A percentile compares a stretch with the other conserved stretches of the same genome.
Conservation (phyloP, 805 yeast species). For the Blastobotrys chiropterorum region DNA sequence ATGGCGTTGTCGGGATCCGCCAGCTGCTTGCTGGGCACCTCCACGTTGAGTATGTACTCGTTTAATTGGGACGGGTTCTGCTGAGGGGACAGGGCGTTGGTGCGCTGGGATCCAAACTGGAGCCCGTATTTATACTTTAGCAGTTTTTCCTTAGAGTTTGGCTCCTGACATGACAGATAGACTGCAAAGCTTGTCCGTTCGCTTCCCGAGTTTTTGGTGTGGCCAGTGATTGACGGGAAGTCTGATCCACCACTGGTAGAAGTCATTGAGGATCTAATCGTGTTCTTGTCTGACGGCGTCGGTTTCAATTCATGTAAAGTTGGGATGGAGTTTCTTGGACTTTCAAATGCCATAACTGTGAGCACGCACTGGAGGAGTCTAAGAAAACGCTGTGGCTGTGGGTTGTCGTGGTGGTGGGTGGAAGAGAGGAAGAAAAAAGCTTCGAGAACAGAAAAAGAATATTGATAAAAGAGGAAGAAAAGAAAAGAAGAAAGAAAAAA, state of each 20-base stretch:
- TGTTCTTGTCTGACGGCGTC: background rate
- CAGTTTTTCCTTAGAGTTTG: constrained; percentile 28
- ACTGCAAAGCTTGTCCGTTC: constrained; percentile 18
- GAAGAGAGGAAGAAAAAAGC: background rate
- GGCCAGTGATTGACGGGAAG: constrained; percentile 6
- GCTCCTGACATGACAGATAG: constrained; percentile 62
- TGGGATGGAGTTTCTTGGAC: background rate
- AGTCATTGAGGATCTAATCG: background rate
- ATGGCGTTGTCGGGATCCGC: constrained; percentile 2
- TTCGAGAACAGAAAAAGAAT: background rate
- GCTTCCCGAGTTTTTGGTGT: constrained; percentile 11
- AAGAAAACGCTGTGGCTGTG: too few relatives aligned
- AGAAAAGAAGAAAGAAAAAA: background rate
- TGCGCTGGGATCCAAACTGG: constrained; percentile 11
- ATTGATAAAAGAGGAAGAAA: background rate
- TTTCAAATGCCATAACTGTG: background rate
- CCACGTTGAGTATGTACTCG: constrained; percentile 10
- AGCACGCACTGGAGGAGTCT: too few relatives aligned
- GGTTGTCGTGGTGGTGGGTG: too few relatives aligned
- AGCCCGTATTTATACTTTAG: background rate
- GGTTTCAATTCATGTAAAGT: background rate
- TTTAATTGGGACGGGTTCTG: constrained; percentile 64
- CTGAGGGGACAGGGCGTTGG: constrained; percentile 27
- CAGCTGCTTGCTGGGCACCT: constrained; percentile 11
- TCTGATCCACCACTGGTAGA: background rate